Base-by-base conservation (phyloP, 2,329 filamentous ascomycete species). In the Diaporthe australafricana region DNA sequence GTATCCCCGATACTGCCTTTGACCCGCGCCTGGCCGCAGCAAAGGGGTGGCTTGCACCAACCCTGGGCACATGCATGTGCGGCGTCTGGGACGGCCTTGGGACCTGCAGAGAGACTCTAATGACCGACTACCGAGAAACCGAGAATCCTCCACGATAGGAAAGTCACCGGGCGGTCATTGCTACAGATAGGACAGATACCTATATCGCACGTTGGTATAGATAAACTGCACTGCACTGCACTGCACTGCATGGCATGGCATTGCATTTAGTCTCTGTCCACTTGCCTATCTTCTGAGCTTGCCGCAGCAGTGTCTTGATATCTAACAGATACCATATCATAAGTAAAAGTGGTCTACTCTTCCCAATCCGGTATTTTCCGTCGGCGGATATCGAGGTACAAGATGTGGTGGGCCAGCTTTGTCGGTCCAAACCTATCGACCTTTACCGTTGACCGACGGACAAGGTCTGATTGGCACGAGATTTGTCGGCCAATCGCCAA, bases 121-220 rank as follows among this genome's bases (percentile, higher is more conserved):
- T 30, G 30, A 38, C 60, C 60, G 60, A 65, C 42, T 38, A 27
- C 60, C 60, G 45, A 50, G 45, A 42, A 50, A 27, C 60, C 60
- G 45, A 50, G 45, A 50, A 50, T 50, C 60, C 60, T 65, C 60
- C 60, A 50, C n/a, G 60, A 65, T 50, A 65, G 60, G 60, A 65
- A 50, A 25, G 14, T 25, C 45, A 32, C 42, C 45, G 60, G 60
- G 6, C 20, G 20, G 53, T 38, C 11, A 27, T 22, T 25, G 22
- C 40, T 47, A 25, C 42, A n/a, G 40, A 30, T 32, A 5, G 20
- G 16, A n/a, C 27, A 32, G 5, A n/a, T n/a, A n/a, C n/a, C n/a
- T n/a, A n/a, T n/a, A 17, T n/a, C 25, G 38, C 25, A 22, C 22
- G 40, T 40, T 32, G 20, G 27, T 20, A 16, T 38, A 3, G 20